Percentiles rank a stretch among this genome's conserved stretches.
Evolutionary conservation across 164 flowering plant genomes (phyloP).

Genomic region (grape (Vitis vinifera)): ASM3070453v1 NC_081811.1:21353001-21353500

Average conservation of each 20-base stretch:
- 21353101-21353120: constrained; percentile 36
- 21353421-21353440: constrained; percentile 98
- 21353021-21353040: too few relatives aligned
- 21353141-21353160: constrained; percentile 95
- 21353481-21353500: constrained; percentile 97
- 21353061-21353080: too few relatives aligned
- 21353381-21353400: not conserved
- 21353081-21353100: not conserved
- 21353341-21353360: too few relatives aligned
- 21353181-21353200: constrained; percentile 71
- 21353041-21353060: too few relatives aligned
- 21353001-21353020: too few relatives aligned
- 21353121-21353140: constrained; percentile 83
- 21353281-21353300: constrained; percentile 49
- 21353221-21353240: constrained; percentile 94
- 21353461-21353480: constrained; percentile 89
- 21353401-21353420: constrained; percentile 64
- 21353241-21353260: constrained; percentile 90
- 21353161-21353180: constrained; percentile 78
- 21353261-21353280: constrained; percentile 73
- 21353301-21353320: not conserved
- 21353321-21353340: too few relatives aligned
- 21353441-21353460: constrained; percentile 91
- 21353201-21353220: constrained; percentile 81
- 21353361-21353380: too few relatives aligned